Conservation (phyloP, 495 filamentous ascomycete genomes). For the Penicillium chermesinum region DNA sequence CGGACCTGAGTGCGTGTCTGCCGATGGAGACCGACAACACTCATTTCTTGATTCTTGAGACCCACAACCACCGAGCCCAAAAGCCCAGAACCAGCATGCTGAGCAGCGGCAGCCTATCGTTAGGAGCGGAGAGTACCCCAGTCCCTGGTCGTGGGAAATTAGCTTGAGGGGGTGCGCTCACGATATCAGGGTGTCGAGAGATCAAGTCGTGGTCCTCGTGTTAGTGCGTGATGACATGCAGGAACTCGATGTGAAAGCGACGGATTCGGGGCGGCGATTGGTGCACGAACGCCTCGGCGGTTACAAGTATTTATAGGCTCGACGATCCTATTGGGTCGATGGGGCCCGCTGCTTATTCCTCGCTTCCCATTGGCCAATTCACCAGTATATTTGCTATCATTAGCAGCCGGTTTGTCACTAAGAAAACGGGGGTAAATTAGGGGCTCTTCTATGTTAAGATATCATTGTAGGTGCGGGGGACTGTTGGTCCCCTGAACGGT, state of each 20-base stretch:
- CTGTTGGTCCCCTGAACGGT: conserved; percentile 2
- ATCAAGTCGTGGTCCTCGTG: conserved; percentile 7
- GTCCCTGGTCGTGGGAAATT: conserved; percentile 2
- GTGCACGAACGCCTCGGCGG: conserved; percentile 28
- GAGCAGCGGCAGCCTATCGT: not conserved
- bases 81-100: not conserved
- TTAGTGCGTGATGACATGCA: conserved; percentile 22
- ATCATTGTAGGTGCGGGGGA: conserved; percentile 15
- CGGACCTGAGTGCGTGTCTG: not conserved
- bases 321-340: not conserved
- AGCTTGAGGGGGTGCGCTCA: not conserved
- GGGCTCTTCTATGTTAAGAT: conserved; percentile 11
- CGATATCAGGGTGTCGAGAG: not conserved
- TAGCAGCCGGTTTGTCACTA: conserved; percentile 19
- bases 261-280: conserved; percentile 12
- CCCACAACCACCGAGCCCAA: not conserved
- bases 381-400: conserved; percentile 15
- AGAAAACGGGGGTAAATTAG: conserved; percentile 12
- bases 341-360: not conserved
- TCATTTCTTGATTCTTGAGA: not conserved
- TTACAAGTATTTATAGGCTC: conserved; percentile 25
- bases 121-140: conserved; percentile 3
- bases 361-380: conserved; percentile 12
- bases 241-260: conserved; percentile 5
- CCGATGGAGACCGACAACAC: not conserved